phyloP scores from a whole-genome alignment of 2,329 filamentous ascomycete species.

The Calonectria montana region DNA sequence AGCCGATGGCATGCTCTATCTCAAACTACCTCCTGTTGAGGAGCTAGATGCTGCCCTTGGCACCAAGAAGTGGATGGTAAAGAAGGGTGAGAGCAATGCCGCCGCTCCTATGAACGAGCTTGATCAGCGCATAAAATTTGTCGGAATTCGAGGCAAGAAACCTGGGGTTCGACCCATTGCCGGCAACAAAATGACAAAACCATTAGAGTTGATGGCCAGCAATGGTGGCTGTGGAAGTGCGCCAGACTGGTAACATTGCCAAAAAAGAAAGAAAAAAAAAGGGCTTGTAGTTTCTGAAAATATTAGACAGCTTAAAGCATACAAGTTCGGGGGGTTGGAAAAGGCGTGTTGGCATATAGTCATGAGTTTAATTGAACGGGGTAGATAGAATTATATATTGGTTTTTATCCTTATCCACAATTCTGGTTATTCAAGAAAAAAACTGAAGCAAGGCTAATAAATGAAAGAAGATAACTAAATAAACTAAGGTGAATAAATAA shows the following conservation, averaged over 20 bases:
- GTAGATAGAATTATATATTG: neutral
- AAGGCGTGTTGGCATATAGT: neutral
- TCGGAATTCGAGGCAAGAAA: slow-evolving; percentile 57
- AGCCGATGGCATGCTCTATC: slow-evolving; percentile 79
- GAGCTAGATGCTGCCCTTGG: slow-evolving; percentile 85
- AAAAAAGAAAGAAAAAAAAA: slow-evolving; percentile 13
- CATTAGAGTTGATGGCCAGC: slow-evolving; percentile 51
- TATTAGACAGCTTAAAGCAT: neutral
- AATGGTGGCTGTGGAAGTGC: slow-evolving; percentile 55
- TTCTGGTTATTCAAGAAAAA: too few relatives aligned
- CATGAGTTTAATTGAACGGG: neutral
- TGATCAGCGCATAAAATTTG: slow-evolving; percentile 59
- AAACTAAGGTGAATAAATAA: too few relatives aligned
- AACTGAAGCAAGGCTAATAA: too few relatives aligned
- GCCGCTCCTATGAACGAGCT: slow-evolving; percentile 53
- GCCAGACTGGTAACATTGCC: slow-evolving; percentile 57
- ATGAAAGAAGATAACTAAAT: too few relatives aligned
- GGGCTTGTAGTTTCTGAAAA: slow-evolving; percentile 22
- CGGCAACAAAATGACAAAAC: slow-evolving; percentile 50
- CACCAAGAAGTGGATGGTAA: slow-evolving; percentile 82
- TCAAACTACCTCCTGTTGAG: slow-evolving; percentile 82
- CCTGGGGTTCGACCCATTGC: slow-evolving; percentile 50
- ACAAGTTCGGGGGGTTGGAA: neutral
- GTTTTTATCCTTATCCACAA: too few relatives aligned
- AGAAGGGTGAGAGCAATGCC: slow-evolving; percentile 70